phyloP scores from a whole-genome alignment of 257 asterid genomes.

The Nicotiana paniculata region DNA sequence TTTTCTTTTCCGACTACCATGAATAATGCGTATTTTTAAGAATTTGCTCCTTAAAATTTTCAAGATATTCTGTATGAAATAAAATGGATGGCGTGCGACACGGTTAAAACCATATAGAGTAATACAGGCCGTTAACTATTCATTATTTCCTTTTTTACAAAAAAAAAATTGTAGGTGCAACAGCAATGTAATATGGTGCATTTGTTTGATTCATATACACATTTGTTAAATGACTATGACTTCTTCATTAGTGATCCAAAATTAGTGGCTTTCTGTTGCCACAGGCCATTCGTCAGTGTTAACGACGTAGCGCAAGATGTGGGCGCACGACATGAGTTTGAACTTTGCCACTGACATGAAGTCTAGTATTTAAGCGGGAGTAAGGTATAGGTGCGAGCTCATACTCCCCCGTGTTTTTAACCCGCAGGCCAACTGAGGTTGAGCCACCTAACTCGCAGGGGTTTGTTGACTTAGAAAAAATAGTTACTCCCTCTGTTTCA shows the following conservation, averaged over 20 bases:
- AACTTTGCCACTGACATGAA: background rate
- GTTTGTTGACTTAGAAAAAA: background rate
- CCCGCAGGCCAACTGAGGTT: background rate
- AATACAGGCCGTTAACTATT: background rate
- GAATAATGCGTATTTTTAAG: background rate
- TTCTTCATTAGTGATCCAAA: background rate
- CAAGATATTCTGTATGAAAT: background rate
- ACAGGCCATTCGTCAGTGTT: background rate
- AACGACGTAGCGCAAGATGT: background rate
- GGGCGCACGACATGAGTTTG: background rate
- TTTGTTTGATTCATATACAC: background rate
- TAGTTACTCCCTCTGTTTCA: too few relatives aligned
- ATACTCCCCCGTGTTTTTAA: background rate
- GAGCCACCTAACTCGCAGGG: background rate
- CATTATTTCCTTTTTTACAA: background rate
- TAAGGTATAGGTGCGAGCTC: background rate
- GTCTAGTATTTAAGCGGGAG: background rate
- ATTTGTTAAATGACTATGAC: background rate
- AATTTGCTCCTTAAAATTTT: background rate
- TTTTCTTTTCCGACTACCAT: background rate
- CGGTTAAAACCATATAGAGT: background rate
- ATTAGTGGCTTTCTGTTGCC: background rate
- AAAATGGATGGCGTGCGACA: background rate
- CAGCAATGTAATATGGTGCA: background rate
- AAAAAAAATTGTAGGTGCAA: background rate